Evolutionary conservation across 495 filamentous ascomycete species (phyloP).

Genomic region (Hyaloscypha variabilis): DNA sequence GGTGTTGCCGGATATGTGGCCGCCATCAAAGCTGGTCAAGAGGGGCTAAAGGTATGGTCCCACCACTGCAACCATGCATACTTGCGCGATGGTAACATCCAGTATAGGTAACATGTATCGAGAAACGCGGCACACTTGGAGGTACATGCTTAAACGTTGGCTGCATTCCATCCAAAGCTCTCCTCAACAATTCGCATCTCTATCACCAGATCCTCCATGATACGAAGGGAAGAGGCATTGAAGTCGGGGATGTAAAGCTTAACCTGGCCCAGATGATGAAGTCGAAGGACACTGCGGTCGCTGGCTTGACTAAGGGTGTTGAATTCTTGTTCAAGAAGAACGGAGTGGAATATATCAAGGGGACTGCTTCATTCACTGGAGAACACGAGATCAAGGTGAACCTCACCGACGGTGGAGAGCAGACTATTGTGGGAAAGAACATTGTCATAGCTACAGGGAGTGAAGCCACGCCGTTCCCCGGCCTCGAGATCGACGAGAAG

Average conservation of each 20-base stretch:
- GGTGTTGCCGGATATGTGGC: slow-evolving; percentile 99
- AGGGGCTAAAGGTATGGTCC: slow-evolving; percentile 84
- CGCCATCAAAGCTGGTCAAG: slow-evolving; percentile 98
- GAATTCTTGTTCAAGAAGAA: slow-evolving; percentile 99
- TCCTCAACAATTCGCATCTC: slow-evolving; percentile 98
- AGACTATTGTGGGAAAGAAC: slow-evolving; percentile 84
- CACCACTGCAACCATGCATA: slow-evolving; percentile 5
- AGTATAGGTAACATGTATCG: slow-evolving; percentile 90
- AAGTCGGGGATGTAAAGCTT: slow-evolving; percentile 94
- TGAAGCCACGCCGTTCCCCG: slow-evolving; percentile 95
- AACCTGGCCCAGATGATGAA: slow-evolving; percentile 96
- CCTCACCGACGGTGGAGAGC: slow-evolving; percentile 87
- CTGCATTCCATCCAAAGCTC: slow-evolving; percentile 98
- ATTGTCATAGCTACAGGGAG: slow-evolving; percentile 96
- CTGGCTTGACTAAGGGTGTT: slow-evolving; percentile 91
- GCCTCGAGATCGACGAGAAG: slow-evolving; percentile 95
- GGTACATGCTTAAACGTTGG: slow-evolving; percentile 99
- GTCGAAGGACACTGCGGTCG: slow-evolving; percentile 91
- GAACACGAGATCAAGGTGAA: slow-evolving; percentile 92
- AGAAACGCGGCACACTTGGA: slow-evolving; percentile 94
- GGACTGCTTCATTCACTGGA: slow-evolving; percentile 81
- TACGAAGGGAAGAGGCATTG: slow-evolving; percentile 95
- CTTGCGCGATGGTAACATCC: slow-evolving; percentile 22
- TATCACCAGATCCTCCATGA: slow-evolving; percentile 98
- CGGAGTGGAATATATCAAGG: slow-evolving; percentile 94